phyloP scores from a whole-genome alignment of 768 basidiomycete species.

The Cystofilobasidium macerans region DNA sequence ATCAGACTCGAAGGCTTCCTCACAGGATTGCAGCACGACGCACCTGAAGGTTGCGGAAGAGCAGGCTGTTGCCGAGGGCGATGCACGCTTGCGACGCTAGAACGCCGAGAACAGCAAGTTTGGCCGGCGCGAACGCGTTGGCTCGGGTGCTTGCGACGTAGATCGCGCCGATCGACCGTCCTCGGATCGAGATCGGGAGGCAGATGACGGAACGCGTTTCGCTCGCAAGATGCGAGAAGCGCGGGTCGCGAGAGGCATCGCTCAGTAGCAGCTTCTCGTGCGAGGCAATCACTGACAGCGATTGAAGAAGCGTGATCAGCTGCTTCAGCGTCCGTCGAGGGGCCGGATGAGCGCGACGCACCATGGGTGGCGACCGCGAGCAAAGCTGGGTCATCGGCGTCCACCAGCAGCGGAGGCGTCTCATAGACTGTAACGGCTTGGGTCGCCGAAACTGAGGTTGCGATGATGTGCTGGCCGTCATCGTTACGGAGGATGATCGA shows the following conservation, averaged over 20 bases:
- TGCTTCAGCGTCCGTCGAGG: neutral
- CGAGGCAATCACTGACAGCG: neutral
- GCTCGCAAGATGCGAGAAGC: neutral
- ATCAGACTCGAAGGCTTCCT: too few species aligned
- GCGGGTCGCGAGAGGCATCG: neutral
- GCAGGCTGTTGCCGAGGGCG: conserved; percentile 49
- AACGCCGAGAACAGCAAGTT: conserved; percentile 43
- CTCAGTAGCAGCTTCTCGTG: neutral
- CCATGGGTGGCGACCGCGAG: neutral
- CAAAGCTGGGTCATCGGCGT: neutral
- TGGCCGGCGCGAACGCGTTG: conserved; percentile 50
- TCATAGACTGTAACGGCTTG: conserved; percentile 58
- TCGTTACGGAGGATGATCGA: conserved; percentile 60
- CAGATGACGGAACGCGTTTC: conserved; percentile 4
- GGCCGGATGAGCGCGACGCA: neutral
- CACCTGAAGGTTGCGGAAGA: conserved; percentile 60
- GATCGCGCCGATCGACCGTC: conserved; percentile 12
- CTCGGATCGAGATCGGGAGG: conserved; percentile 11
- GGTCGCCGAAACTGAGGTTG: conserved; percentile 54
- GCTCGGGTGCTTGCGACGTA: conserved; percentile 4
- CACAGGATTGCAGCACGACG: too few species aligned
- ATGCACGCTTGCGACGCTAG: conserved; percentile 9
- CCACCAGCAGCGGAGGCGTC: conserved; percentile 29
- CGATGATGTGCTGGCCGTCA: conserved; percentile 59
- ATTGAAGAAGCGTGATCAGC: neutral